Evolutionary conservation across 495 filamentous ascomycete genomes (phyloP).

Genomic region (Letharia columbiana): DNA sequence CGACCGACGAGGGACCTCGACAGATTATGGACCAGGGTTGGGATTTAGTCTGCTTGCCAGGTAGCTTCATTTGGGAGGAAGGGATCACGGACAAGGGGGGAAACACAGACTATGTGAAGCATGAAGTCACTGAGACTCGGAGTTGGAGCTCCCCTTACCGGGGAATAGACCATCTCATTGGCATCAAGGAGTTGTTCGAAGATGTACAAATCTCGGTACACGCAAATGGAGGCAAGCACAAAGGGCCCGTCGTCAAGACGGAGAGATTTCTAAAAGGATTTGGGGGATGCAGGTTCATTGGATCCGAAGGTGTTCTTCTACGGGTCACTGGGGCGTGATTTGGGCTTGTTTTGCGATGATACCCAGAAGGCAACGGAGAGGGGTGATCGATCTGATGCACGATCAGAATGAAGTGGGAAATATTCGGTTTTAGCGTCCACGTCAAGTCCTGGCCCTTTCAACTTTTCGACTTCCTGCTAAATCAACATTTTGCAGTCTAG

Average conservation of each 20-base stretch:
- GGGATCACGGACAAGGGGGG: slow-evolving; percentile 20
- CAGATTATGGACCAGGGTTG: slow-evolving; percentile 23
- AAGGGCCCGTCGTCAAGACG: slow-evolving; percentile 4
- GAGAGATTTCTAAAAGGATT: slow-evolving; percentile 15
- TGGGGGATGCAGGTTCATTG: slow-evolving; percentile 21
- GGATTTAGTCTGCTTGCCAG: slow-evolving; percentile 22
- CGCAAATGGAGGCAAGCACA: slow-evolving; percentile 20
- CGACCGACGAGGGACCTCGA: slow-evolving; percentile 19
- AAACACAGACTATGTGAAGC: slow-evolving; percentile 22
- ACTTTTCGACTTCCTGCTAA: neutral
- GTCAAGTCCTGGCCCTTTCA: neutral
- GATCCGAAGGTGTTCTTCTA: slow-evolving; percentile 17
- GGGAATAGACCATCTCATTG: slow-evolving; percentile 14
- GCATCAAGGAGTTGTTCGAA: slow-evolving; percentile 18
- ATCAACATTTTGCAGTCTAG: neutral
- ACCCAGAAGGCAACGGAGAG: slow-evolving; percentile 7
- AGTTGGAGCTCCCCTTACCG: slow-evolving; percentile 17
- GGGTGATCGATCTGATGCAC: neutral
- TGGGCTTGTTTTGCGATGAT: slow-evolving; percentile 12
- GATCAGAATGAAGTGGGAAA: neutral
- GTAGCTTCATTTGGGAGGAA: slow-evolving; percentile 25
- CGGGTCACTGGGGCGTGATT: slow-evolving; percentile 17
- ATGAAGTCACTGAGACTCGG: slow-evolving; percentile 18
- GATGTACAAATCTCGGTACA: slow-evolving; percentile 15
- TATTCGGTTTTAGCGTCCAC: neutral